A percentile compares a stretch with the other conserved stretches of the same genome.
phyloP scores from a whole-genome alignment of 192 early-diverging fungal species.

The Thamnidium elegans region DNA sequence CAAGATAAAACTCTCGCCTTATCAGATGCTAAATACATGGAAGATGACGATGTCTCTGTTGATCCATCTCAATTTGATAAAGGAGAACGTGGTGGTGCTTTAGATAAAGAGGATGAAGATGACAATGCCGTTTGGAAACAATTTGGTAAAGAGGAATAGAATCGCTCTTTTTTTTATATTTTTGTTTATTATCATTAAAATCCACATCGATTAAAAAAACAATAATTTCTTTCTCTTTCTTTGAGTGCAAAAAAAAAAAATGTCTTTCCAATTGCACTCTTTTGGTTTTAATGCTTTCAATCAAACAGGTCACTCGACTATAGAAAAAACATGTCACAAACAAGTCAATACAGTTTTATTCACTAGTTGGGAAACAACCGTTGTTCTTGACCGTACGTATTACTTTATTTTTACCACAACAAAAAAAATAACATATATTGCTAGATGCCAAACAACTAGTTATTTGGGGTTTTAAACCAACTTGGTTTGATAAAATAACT shows the following conservation, averaged over 20 bases:
- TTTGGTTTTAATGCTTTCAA: conserved; percentile 15
- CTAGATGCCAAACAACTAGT: background rate
- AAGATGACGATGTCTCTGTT: conserved; percentile 85
- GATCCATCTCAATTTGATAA: conserved; percentile 75
- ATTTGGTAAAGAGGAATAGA: conserved; percentile 28
- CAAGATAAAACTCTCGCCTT: conserved; percentile 80
- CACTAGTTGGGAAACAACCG: conserved; percentile 16
- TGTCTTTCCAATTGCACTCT: background rate
- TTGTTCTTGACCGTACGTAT: background rate
- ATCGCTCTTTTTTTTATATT: background rate
- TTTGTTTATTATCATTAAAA: background rate
- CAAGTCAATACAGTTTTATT: background rate
- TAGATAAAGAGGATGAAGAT: conserved; percentile 61
- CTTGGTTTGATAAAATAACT: background rate
- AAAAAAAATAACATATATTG: background rate
- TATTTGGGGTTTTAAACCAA: conserved; percentile 18
- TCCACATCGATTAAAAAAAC: background rate
- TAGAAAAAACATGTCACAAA: background rate
- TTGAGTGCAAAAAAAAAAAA: background rate
- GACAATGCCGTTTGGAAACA: conserved; percentile 53
- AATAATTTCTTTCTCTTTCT: background rate
- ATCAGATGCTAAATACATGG: conserved; percentile 77
- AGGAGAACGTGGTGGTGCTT: conserved; percentile 48
- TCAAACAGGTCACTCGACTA: background rate
- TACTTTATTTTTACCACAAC: background rate